Base-by-base conservation (phyloP, 331 rosid species). In the Acacia concinna region DNA sequence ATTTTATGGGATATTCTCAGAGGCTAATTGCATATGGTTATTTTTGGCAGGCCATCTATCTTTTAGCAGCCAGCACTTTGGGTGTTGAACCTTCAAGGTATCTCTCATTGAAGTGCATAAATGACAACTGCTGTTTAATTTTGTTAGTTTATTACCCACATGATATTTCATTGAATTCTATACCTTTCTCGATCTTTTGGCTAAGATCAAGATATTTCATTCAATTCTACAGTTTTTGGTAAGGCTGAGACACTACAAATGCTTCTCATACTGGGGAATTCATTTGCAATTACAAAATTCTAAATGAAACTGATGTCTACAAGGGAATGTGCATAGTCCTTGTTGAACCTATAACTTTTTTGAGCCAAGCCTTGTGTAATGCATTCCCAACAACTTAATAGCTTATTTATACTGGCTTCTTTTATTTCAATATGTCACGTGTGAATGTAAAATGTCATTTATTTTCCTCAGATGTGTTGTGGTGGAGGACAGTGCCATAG, bases 401-500 rank as follows among this genome's bases (percentile, higher is more conserved):
- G 21, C 32, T 54, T 57, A 18, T 25, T 64, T 57, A 18, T 25
- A 28, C 17, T 38, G 20, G 41, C 57, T 20, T 83, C 75, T 68
- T 67, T 11, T 52, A 67, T 51, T 68, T 62, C 66, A 20, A 30
- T 54, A 37, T 79, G 71, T 43, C 80, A 25, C 6, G 31, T 56
- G 78, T 77, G 56, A 27, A 65, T 71, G 25, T 71, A 68, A 66
- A 52, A 63, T 77, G 43, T 54, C 75, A 47, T 62, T 37, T 81
- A 18, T 78, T 64, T 83, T 83, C 43, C 73, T 72, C 92, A 95
- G 99, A 80, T 93, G 99, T 84, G 97, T 93, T 71, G 99, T 95
- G 90, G 87, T 95, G 40, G 98, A 95, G 89, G 99, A 95, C 81
- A 95, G 99, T 46, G 94, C 94, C 82, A 95, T 95, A 79, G 99